Conservation (phyloP, 2,329 filamentous ascomycete genomes). For the Pezicula carpinea region DNA sequence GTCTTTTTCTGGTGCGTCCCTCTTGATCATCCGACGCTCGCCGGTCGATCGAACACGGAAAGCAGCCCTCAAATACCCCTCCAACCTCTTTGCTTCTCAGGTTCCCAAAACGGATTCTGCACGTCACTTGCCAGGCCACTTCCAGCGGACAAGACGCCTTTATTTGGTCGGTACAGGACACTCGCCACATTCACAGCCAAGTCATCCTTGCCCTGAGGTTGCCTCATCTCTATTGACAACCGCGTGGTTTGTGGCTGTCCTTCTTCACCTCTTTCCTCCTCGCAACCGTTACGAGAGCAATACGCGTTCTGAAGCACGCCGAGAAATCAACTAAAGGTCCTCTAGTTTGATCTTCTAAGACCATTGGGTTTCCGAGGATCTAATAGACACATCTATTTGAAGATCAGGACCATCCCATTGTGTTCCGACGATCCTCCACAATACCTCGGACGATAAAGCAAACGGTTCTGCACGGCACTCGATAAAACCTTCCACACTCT, state of each 20-base stretch:
- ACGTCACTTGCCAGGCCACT: conserved; percentile 22
- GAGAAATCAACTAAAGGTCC: conserved; percentile 14
- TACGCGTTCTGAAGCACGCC: conserved; percentile 27
- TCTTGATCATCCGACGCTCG: conserved; percentile 22
- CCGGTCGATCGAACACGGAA: conserved; percentile 26
- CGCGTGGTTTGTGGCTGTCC: conserved; percentile 18
- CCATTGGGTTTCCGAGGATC: conserved; percentile 16
- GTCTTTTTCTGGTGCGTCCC: conserved; percentile 21
- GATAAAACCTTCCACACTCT: conserved; percentile 5
- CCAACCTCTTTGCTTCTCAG: conserved; percentile 17
- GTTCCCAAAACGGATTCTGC: conserved; percentile 21
- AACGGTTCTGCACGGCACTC: conserved; percentile 13
- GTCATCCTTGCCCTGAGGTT: conserved; percentile 19
- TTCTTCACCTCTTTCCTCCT: conserved; percentile 6
- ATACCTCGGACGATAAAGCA: conserved; percentile 16
- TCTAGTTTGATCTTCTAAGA: conserved; percentile 14
- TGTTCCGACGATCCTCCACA: conserved; percentile 14
- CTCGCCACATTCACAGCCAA: conserved; percentile 19
- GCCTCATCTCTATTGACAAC: conserved; percentile 19
- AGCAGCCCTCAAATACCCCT: conserved; percentile 22
- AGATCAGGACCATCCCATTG: conserved; percentile 12
- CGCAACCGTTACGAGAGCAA: conserved; percentile 11
- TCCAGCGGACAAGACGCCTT: conserved; percentile 25
- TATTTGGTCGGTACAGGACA: conserved; percentile 25
- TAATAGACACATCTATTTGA: conserved; percentile 21